Percentiles rank a stretch among this genome's conserved stretches.
phyloP scores from a whole-genome alignment of 495 filamentous ascomycete species.

The Neurospora cerealis region DNA sequence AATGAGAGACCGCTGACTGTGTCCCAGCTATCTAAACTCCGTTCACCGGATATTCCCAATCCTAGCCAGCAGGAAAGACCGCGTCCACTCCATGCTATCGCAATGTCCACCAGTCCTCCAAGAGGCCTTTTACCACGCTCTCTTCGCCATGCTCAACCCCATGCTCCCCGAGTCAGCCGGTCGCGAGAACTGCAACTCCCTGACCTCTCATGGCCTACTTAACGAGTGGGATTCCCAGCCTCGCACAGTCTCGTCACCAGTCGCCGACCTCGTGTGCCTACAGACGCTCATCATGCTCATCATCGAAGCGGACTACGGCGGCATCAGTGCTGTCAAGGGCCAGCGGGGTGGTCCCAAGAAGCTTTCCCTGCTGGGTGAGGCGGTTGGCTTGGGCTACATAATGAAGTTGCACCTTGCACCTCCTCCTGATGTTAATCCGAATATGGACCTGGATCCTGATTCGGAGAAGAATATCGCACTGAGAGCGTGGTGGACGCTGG shows the following conservation, averaged over 20 bases:
- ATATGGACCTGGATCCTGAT: conserved; percentile 45
- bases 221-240: conserved; percentile 41
- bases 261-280: conserved; percentile 49
- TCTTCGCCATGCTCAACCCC: conserved; percentile 52
- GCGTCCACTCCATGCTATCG: conserved; percentile 50
- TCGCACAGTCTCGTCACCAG: conserved; percentile 20
- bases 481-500: conserved; percentile 65
- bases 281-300: conserved; percentile 54
- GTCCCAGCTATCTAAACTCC: conserved; percentile 52
- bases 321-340: conserved; percentile 21
- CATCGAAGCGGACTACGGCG: conserved; percentile 47
- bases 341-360: conserved; percentile 23
- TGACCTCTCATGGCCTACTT: conserved; percentile 40
- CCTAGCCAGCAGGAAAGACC: conserved; percentile 54
- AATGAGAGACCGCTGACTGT: no score
- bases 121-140: conserved; percentile 61
- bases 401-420: conserved; percentile 43
- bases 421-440: conserved; percentile 9
- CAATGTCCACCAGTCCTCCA: conserved; percentile 51
- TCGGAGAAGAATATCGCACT: conserved; percentile 61
- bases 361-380: conserved; percentile 40
- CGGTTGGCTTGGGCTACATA: conserved; percentile 48
- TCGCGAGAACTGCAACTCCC: conserved; percentile 27
- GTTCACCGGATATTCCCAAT: conserved; percentile 70
- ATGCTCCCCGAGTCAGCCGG: conserved; percentile 39